phyloP scores from a whole-genome alignment of 1,284 basidiomycete genomes.

The Heterobasidion parviporum region DNA sequence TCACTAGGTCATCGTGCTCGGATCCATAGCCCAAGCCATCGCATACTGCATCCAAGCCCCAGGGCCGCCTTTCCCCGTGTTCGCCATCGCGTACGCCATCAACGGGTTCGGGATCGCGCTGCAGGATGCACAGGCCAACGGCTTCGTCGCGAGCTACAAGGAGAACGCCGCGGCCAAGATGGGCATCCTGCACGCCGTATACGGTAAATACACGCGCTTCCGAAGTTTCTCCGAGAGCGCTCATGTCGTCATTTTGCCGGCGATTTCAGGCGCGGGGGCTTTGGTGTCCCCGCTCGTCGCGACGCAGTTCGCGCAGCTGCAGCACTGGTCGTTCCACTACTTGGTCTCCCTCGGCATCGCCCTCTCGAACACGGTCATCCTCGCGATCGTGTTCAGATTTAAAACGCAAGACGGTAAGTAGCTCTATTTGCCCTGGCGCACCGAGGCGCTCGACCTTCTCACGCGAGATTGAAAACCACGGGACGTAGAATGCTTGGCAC shows the following conservation, averaged over 20 bases:
- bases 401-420: slow-evolving; percentile 44
- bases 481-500: slow-evolving; percentile 21
- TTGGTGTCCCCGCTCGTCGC: slow-evolving; percentile 51
- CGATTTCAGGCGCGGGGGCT: slow-evolving; percentile 44
- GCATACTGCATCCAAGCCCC: slow-evolving; percentile 48
- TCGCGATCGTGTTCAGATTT: slow-evolving; percentile 44
- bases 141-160: slow-evolving; percentile 41
- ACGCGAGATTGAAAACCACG: too few species aligned
- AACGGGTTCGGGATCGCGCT: slow-evolving; percentile 58
- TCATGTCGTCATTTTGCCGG: too few species aligned
- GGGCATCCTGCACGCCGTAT: slow-evolving; percentile 52
- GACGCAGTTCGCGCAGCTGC: slow-evolving; percentile 49
- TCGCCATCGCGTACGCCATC: slow-evolving; percentile 47
- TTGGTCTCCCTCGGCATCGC: slow-evolving; percentile 52
- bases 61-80: slow-evolving; percentile 58
- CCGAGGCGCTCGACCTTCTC: too few species aligned
- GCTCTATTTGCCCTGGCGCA: too few species aligned
- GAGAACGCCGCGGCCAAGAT: slow-evolving; percentile 43
- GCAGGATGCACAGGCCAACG: slow-evolving; percentile 52
- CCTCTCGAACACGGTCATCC: slow-evolving; percentile 30
- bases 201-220: slow-evolving; percentile 14
- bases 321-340: slow-evolving; percentile 58
- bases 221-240: too few species aligned
- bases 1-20: slow-evolving; percentile 18
- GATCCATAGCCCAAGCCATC: slow-evolving; percentile 26